These are phyloP conservation scores for Cercospora sp. DNA, from an alignment of 2,329 filamentous ascomycete species.

Conservation along the genomic window DNA sequence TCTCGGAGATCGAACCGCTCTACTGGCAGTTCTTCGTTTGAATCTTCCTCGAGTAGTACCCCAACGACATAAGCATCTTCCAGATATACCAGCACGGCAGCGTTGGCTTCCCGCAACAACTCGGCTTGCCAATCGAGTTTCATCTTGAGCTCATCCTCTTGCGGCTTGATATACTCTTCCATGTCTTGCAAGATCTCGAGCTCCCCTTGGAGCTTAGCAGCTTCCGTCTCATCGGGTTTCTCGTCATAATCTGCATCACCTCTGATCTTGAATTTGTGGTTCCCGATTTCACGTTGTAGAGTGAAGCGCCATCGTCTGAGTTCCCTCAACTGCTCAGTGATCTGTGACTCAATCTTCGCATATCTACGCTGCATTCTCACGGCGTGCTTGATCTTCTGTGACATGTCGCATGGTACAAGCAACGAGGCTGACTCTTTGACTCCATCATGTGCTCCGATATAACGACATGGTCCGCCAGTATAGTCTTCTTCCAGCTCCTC, in stretches of 20 bases:
- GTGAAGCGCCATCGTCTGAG: too few relatives aligned
- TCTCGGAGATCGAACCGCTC: conserved; percentile 9
- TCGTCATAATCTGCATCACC: not conserved
- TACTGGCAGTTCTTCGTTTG: conserved; percentile 6
- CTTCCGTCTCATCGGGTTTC: not conserved
- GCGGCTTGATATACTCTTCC: not conserved
- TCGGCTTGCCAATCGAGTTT: not conserved
- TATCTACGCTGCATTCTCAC: too few relatives aligned
- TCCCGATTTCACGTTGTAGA: too few relatives aligned
- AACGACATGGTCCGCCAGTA: conserved; percentile 1
- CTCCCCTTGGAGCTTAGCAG: not conserved
- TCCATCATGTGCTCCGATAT: conserved; percentile 5
- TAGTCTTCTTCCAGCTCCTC: conserved; percentile 9
- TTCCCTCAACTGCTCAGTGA: too few relatives aligned
- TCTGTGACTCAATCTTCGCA: too few relatives aligned
- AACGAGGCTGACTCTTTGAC: conserved; percentile 3
- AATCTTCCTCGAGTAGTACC: not conserved
- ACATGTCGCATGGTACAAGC: conserved; percentile 12
- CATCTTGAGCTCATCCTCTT: not conserved
- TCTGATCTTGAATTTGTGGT: conserved; percentile 4
- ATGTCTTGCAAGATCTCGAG: conserved; percentile 8
- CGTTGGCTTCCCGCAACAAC: too few relatives aligned
- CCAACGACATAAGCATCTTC: conserved; percentile 14
- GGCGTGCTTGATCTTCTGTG: not conserved
- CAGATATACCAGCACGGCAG: not conserved